Base-by-base conservation (phyloP, 2,329 filamentous ascomycete genomes). In the Parastagonospora nodorum region DNA sequence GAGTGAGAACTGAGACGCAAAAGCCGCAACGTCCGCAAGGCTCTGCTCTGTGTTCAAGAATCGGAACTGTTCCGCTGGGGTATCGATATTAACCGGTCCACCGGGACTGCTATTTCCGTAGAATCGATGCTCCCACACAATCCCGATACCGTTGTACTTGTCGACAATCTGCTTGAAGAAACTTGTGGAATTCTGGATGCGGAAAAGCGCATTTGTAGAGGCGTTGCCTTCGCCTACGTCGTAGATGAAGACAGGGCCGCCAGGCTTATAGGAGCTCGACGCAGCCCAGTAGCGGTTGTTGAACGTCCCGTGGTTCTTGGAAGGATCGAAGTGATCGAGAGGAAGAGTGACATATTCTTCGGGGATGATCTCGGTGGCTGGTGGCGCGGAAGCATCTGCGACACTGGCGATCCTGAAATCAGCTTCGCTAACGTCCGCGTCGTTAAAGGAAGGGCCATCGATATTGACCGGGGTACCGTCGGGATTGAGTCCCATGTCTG, bases 61-160 rank as follows among this genome's bases (percentile, higher is more conserved):
- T 42, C 62, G 57, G 54, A 76, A 74, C 1, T 62, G 67, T 15
- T 69, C 60, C 0, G 66, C 57, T 5, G 72, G 62, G 2, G 72
- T 74, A 24, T 71, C 55, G 5, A 67, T 42, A 19, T 64, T 60
- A 35, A 74, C 69, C 0, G 61, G 63, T 27, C 36, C 36, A 11
- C 65, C 64, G 2, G 73, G 73, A 2, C 65, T 65, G 0, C 75
- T 77, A n/a, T 72, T 69, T 15, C 75, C 75, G 40, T 78, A 74
- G 46, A 68, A 78, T 32, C 75, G 68, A 48, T 75, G 72, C 55
- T 75, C 73, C 71, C 72, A 75, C 0, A 72, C 66, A 33, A 75
- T 73, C 4, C 72, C 73, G 38, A 75, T 61, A 4, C 72, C 73
- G 15, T 62, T 57, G 37, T 68, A 74, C 14, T 66, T 50, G 16